A percentile compares a stretch with the other conserved stretches of the same genome.
Conservation (phyloP, 192 early-diverging fungal genomes). For the Coemansia sp. region DNA sequence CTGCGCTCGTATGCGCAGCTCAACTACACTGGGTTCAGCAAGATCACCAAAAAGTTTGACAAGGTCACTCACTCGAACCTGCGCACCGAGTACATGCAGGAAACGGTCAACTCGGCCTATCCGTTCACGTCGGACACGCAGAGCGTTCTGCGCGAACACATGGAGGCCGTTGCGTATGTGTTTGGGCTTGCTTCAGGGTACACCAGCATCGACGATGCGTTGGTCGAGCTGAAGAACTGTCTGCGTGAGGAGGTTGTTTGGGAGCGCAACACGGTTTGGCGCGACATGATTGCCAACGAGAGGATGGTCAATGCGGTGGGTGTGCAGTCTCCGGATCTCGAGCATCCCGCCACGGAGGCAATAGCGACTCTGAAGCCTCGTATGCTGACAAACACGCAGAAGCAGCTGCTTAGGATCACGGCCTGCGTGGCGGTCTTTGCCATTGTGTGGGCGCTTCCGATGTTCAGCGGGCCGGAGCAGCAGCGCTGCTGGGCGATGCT, state of each 20-base stretch:
- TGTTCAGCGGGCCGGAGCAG: conserved; percentile 75
- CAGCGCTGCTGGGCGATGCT: conserved; percentile 91
- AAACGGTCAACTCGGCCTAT: conserved; percentile 64
- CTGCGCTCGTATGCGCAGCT: conserved; percentile 85
- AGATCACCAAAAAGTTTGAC: conserved; percentile 97
- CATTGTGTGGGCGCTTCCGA: conserved; percentile 56
- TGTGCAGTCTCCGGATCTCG: conserved; percentile 57
- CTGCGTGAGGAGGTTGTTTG: conserved; percentile 89
- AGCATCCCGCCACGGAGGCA: conserved; percentile 14
- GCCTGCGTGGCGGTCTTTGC: conserved; percentile 64
- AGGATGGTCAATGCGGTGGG: conserved; percentile 73
- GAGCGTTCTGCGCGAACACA: conserved; percentile 60
- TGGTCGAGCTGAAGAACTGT: conserved; percentile 72
- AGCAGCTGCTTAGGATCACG: conserved; percentile 52
- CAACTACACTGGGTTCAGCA: conserved; percentile 90
- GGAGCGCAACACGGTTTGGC: conserved; percentile 97
- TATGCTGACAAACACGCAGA: conserved; percentile 53
- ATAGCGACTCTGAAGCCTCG: conserved; percentile 54
- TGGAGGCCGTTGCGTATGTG: conserved; percentile 48
- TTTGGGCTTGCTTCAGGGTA: conserved; percentile 32
- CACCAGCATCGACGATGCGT: conserved; percentile 62
- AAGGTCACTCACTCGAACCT: conserved; percentile 82
- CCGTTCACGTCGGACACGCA: conserved; percentile 71
- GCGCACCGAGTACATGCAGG: conserved; percentile 69
- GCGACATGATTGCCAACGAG: conserved; percentile 93